Base-by-base conservation (phyloP, 2,329 filamentous ascomycete species). In the Aspergillus niger region DNA sequence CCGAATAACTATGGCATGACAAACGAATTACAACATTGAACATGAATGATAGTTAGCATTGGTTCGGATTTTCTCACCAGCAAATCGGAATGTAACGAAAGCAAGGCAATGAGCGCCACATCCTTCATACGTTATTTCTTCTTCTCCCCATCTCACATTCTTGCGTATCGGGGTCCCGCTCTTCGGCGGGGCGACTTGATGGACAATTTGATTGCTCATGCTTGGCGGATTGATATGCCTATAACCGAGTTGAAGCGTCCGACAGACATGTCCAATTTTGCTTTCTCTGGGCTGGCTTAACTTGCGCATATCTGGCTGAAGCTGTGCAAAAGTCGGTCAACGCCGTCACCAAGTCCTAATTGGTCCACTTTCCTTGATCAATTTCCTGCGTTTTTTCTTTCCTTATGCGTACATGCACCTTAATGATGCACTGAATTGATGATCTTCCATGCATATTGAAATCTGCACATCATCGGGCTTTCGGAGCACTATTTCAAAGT, bases 1-100 rank as follows among this genome's bases (percentile, higher is more conserved):
- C 59, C 57, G 47, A 36, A 54, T 59, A 38, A 60, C 62, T 54
- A 49, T 56, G 39, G 60, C 57, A 66, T 48, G 63, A 66, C 63
- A 62, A 67, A 70, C 62, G 67, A 71, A 63, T 58, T 57, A 65
- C 62, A 59, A 63, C 59, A 63, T 65, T 63, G 50, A 61, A 68
- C 63, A 70, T 64, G 66, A 72, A 67, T 67, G 67, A 72, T 72
- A 73, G 70, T 72, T 66, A 69, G 69, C 66, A 65, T 72, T 69
- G 52, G 65, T 67, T 64, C 66, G 55, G 64, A 65, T 61, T 58
- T 17, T 50, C 59, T 61, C 63, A 61, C 60, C 64, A 54, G 43
- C 44, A 49, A 55, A 52, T 53, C 48, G 60, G 60, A 59, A 66
- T 55, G 63, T 57, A 49, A 60, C 47, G 54, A 55, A 60, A 59